phyloP scores from a whole-genome alignment of 192 early-diverging fungal species.

The Coemansia sp. region DNA sequence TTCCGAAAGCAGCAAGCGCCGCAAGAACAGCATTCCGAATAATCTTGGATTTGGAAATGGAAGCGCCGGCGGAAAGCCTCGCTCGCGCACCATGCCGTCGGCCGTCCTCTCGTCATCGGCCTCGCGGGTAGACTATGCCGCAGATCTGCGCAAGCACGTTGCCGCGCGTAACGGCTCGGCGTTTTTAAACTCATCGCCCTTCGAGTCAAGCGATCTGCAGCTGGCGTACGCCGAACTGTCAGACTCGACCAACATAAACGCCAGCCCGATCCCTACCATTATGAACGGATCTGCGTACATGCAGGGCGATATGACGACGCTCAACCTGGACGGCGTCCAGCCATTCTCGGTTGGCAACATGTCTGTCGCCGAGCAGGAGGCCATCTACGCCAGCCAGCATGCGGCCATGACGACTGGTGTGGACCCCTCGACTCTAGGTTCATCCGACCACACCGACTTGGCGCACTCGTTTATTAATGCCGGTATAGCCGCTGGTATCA shows the following conservation, averaged over 20 bases:
- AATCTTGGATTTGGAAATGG: constrained; percentile 12
- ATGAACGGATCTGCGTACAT: constrained; percentile 18
- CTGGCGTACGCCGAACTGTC: constrained; percentile 23
- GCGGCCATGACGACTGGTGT: constrained; percentile 6
- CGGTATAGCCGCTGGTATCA: constrained; percentile 21
- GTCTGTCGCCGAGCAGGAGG: constrained; percentile 12
- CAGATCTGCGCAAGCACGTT: constrained; percentile 45
- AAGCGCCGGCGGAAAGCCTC: constrained; percentile 24
- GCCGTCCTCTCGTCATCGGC: constrained; percentile 16
- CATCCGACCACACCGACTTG: constrained; percentile 14
- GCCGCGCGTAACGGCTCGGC: constrained; percentile 27
- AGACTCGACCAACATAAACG: background rate
- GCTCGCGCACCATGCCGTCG: constrained; percentile 42
- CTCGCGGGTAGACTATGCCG: constrained; percentile 16
- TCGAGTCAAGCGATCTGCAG: constrained; percentile 26
- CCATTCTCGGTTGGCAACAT: constrained; percentile 16
- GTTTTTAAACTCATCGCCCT: constrained; percentile 28
- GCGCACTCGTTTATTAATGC: constrained; percentile 30
- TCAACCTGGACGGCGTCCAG: constrained; percentile 19
- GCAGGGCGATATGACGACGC: constrained; percentile 16
- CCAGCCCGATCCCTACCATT: constrained; percentile 20
- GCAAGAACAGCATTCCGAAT: constrained; percentile 7
- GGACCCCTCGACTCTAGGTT: constrained; percentile 7
- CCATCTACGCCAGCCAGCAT: constrained; percentile 12
- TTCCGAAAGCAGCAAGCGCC: constrained; percentile 14